Base-by-base conservation (phyloP, 345 rosid genomes). In the Anacardium occidentale region DNA sequence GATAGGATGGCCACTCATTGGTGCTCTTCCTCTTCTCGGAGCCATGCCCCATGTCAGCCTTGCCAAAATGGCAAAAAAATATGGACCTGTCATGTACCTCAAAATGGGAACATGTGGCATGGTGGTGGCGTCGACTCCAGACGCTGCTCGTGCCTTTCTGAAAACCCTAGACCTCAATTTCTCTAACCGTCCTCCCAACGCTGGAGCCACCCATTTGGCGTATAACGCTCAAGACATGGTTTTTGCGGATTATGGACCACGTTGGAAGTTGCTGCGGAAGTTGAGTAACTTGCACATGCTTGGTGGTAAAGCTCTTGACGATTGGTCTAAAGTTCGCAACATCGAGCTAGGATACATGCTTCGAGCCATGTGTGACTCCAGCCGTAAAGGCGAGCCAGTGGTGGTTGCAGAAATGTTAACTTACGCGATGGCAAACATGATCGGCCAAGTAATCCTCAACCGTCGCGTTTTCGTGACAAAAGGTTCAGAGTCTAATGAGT, bases 181-280 rank as follows among this genome's bases (percentile, higher is more conserved):
- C 86, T 81, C 85, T 4, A 84, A 87, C 77, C 83, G 91, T 0
- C 89, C 89, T 0, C 77, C 83, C 0, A 78, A 84, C 10, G 87
- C 89, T 0, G 88, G 90, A 1, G 82, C 89, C 2, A 84, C 85
- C 62, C 87, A 83, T 76, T 18, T 87, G 34, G 91, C 91, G 10
- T 87, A 87, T 10, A 21, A 81, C 15, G 70, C 86, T 3, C 91
- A 89, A 53, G 94, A 87, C 73, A 76, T 89, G 90, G 91, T 85
- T 21, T 89, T 89, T 26, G 84, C 88, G 0, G 82, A 84, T 10
- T 84, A 89, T 24, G 91, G 91, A 0, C 83, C 85, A 0, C 80
- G 79, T 37, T 89, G 91, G 94, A 83, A 80, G 75, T 55, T 87
- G 50, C 70, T 89, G 9, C 77, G 94, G 45, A 89, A 84, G 70